These are phyloP conservation scores for Exophiala sp. DNA, from an alignment of 2,329 filamentous ascomycete genomes.

Conservation along the genomic window DNA sequence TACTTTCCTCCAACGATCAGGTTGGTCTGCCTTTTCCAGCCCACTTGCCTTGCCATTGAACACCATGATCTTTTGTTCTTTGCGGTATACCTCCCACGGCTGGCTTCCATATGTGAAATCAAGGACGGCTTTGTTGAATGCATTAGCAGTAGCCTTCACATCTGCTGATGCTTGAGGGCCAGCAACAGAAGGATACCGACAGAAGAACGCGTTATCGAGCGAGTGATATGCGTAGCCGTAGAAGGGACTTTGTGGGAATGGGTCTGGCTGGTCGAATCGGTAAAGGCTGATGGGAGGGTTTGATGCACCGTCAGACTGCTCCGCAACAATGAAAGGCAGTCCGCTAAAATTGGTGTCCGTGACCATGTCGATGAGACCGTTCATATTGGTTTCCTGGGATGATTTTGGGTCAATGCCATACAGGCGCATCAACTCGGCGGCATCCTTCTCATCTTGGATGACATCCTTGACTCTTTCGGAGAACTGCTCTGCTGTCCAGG, in stretches of 20 bases:
- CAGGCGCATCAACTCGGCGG: constrained; percentile 6
- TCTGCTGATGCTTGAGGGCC: constrained; percentile 9
- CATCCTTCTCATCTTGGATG: constrained; percentile 2
- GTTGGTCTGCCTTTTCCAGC: constrained; percentile 1
- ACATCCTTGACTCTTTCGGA: constrained; percentile 5
- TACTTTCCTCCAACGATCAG: constrained; percentile 12
- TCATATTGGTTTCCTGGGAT: constrained; percentile 3
- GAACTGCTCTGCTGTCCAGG: constrained; percentile 8
- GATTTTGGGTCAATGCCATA: constrained; percentile 7
- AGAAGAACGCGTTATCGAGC: constrained; percentile 17
- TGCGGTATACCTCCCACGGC: constrained; percentile 8
- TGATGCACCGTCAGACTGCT: background rate
- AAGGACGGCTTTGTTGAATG: constrained; percentile 5
- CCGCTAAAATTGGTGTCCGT: constrained; percentile 14
- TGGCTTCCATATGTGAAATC: constrained; percentile 9
- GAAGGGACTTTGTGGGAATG: constrained; percentile 8
- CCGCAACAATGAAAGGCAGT: constrained; percentile 10
- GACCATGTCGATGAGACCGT: constrained; percentile 11
- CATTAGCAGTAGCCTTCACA: constrained; percentile 5
- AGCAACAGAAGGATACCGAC: constrained; percentile 12
- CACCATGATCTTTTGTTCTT: constrained; percentile 2
- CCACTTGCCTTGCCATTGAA: constrained; percentile 6
- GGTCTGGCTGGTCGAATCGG: constrained; percentile 14
- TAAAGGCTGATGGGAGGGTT: constrained; percentile 13
- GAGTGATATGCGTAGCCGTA: constrained; percentile 13